Evolutionary conservation across 176 grass and related monocot genomes (phyloP).

Genomic region (Otatea glauca): DNA sequence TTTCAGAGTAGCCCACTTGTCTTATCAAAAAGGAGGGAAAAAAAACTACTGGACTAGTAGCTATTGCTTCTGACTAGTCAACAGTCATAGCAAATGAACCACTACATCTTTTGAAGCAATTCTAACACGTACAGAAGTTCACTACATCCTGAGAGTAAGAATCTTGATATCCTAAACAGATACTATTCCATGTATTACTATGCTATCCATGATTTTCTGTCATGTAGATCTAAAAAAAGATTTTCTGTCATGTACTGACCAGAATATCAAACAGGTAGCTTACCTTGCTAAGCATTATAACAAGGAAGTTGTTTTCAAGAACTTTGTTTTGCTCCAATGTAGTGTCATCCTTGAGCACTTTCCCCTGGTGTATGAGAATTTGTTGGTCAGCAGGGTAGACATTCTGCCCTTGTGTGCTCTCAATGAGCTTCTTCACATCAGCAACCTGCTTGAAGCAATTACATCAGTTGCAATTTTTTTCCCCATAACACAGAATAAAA

Average conservation of each 20-base stretch:
- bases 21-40: background rate
- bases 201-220: background rate
- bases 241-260: background rate
- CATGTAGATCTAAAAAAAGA: background rate
- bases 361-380: conserved; percentile 85
- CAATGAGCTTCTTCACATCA: conserved; percentile 73
- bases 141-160: background rate
- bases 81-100: background rate
- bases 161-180: conserved; percentile 13
- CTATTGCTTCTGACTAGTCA: background rate
- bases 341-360: conserved; percentile 74
- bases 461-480: background rate
- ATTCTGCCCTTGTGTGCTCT: conserved; percentile 61
- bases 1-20: background rate
- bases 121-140: background rate
- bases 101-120: conserved; percentile 15
- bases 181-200: conserved; percentile 2
- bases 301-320: conserved; percentile 71
- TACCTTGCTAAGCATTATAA: conserved; percentile 93
- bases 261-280: conserved; percentile 33
- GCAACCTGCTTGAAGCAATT: conserved; percentile 60
- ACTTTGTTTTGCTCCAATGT: conserved; percentile 84
- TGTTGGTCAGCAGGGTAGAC: conserved; percentile 83
- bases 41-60: background rate
- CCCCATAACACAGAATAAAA: conserved; percentile 11